Percentiles rank a stretch among this genome's conserved stretches.
Evolutionary conservation across 2,329 filamentous ascomycete genomes (phyloP).

Genomic region (Diaporthe australafricana): DNA sequence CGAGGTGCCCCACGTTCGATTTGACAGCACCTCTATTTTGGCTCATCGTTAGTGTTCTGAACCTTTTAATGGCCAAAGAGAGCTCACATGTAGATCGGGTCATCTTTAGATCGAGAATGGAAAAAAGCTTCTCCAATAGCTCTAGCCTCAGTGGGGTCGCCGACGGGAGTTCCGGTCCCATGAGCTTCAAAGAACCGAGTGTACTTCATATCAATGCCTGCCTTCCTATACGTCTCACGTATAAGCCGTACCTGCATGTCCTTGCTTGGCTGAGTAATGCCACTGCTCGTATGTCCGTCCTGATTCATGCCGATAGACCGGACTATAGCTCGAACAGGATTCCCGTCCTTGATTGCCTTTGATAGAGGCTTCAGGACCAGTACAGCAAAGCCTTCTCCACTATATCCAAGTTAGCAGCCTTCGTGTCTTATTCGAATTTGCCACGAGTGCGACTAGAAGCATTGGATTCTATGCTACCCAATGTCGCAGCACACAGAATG

Average conservation of each 20-base stretch:
- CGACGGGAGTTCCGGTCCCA: conserved; percentile 56
- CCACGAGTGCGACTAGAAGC: no score
- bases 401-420: no score
- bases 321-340: conserved; percentile 56
- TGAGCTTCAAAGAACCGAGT: conserved; percentile 50
- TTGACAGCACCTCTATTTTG: conserved; percentile 41
- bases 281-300: conserved; percentile 50
- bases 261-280: conserved; percentile 55
- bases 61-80: no score
- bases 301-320: conserved; percentile 52
- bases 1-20: conserved; percentile 48
- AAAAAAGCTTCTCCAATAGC: conserved; percentile 42
- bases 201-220: conserved; percentile 40
- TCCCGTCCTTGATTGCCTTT: conserved; percentile 58
- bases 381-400: conserved; percentile 58
- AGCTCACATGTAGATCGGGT: background rate
- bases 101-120: background rate
- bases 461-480: no score
- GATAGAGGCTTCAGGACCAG: conserved; percentile 61
- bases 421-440: no score
- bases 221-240: conserved; percentile 46
- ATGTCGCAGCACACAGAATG: no score
- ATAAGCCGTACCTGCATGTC: conserved; percentile 49
- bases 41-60: background rate
- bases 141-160: conserved; percentile 52